Evolutionary conservation across 2,329 filamentous ascomycete genomes (phyloP).

Genomic region (Aspergillus quadricinctus): DNA sequence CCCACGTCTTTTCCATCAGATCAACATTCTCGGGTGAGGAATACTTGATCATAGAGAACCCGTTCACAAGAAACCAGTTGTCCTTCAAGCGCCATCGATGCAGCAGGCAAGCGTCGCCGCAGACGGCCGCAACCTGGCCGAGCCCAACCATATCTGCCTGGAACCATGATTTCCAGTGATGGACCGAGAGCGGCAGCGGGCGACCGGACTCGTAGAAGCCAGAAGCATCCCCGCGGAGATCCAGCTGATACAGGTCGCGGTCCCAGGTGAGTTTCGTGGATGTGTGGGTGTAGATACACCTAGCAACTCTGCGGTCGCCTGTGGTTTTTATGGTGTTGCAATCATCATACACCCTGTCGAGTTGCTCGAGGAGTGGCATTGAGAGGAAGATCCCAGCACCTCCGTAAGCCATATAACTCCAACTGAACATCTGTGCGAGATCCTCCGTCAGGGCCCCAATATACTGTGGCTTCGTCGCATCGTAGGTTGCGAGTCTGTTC

Average conservation of each 20-base stretch:
- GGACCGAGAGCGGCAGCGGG: slow-evolving; percentile 45
- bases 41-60: slow-evolving; percentile 52
- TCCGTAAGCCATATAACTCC: slow-evolving; percentile 55
- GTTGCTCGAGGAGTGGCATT: slow-evolving; percentile 43
- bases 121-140: slow-evolving; percentile 43
- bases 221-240: slow-evolving; percentile 48
- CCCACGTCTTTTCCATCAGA: slow-evolving; percentile 50
- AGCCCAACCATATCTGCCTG: slow-evolving; percentile 41
- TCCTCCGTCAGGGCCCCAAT: slow-evolving; percentile 54
- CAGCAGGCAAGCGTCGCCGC: slow-evolving; percentile 50
- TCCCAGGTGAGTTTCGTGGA: slow-evolving; percentile 49
- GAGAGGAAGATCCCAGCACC: slow-evolving; percentile 55
- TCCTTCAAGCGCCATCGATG: slow-evolving; percentile 45
- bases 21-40: slow-evolving; percentile 33
- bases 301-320: slow-evolving; percentile 51
- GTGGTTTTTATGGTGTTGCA: slow-evolving; percentile 41
- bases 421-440: slow-evolving; percentile 43
- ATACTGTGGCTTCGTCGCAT: slow-evolving; percentile 47
- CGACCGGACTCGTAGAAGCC: slow-evolving; percentile 56
- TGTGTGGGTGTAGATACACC: slow-evolving; percentile 51
- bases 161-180: slow-evolving; percentile 58
- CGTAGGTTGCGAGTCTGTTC: slow-evolving; percentile 40
- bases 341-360: slow-evolving; percentile 43
- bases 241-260: slow-evolving; percentile 51
- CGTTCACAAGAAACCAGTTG: slow-evolving; percentile 48